Evolutionary conservation across 2,329 filamentous ascomycete genomes (phyloP).

Genomic region (Monilinia vaccinii-corymbosi): DNA sequence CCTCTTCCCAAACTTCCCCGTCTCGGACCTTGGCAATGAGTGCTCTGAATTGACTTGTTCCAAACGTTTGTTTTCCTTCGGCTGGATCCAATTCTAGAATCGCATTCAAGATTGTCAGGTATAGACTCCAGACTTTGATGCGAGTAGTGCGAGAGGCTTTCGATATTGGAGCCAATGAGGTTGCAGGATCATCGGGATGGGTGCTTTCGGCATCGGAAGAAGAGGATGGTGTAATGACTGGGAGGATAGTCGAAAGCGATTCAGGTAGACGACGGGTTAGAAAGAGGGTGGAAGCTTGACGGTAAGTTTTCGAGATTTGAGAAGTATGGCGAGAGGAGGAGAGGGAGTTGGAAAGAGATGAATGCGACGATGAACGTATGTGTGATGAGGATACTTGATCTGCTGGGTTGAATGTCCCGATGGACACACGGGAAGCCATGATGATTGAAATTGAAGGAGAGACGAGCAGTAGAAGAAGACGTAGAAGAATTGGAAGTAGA

Average conservation of each 20-base stretch:
- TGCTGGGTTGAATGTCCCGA: slow-evolving; percentile 22
- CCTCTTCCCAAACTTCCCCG: slow-evolving; percentile 89
- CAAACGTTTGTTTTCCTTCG: slow-evolving; percentile 83
- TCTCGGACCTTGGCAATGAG: slow-evolving; percentile 79
- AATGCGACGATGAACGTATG: slow-evolving; percentile 57
- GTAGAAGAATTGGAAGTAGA: not conserved
- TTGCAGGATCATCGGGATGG: slow-evolving; percentile 33
- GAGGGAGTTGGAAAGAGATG: slow-evolving; percentile 53
- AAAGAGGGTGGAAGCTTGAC: slow-evolving; percentile 88
- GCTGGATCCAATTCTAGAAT: slow-evolving; percentile 82
- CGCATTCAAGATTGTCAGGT: slow-evolving; percentile 85
- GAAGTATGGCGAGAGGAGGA: slow-evolving; percentile 51
- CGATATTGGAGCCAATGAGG: slow-evolving; percentile 51
- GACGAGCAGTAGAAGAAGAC: too few species aligned
- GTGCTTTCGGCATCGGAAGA: slow-evolving; percentile 27
- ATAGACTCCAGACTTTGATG: slow-evolving; percentile 96
- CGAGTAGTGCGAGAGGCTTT: slow-evolving; percentile 71
- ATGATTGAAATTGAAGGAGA: not conserved
- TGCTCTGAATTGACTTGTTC: slow-evolving; percentile 72
- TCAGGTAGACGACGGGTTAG: slow-evolving; percentile 89
- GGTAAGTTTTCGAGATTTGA: slow-evolving; percentile 84
- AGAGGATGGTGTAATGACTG: slow-evolving; percentile 56
- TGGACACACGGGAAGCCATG: slow-evolving; percentile 24
- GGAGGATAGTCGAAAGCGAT: slow-evolving; percentile 74
- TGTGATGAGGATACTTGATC: slow-evolving; percentile 44